Conservation (phyloP, 2,329 filamentous ascomycete species). For the Venturia aucupariae region DNA sequence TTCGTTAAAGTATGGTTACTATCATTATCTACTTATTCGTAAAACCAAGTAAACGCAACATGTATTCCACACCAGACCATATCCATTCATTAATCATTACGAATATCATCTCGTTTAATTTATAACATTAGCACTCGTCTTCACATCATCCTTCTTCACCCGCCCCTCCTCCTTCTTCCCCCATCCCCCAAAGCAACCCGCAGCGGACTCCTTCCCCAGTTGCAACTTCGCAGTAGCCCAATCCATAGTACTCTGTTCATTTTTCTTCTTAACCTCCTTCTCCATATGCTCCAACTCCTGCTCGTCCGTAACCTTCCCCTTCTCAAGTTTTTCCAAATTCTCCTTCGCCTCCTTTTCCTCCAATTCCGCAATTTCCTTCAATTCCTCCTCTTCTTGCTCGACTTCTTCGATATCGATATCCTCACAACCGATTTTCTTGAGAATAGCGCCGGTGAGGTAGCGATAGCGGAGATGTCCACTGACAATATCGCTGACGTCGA, state of each 20-base stretch:
- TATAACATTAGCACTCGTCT: not conserved
- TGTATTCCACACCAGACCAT: too few relatives aligned
- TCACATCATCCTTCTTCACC: conserved; percentile 5
- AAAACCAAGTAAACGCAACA: too few relatives aligned
- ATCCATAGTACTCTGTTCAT: conserved; percentile 34
- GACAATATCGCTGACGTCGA: conserved; percentile 43
- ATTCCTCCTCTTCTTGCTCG: conserved; percentile 34
- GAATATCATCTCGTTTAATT: too few relatives aligned
- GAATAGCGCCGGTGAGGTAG: conserved; percentile 41
- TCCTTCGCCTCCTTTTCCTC: conserved; percentile 31
- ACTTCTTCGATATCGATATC: conserved; percentile 41
- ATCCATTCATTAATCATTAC: not conserved
- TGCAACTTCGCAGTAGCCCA: conserved; percentile 35
- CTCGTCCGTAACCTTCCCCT: conserved; percentile 19
- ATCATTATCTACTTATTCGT: too few relatives aligned
- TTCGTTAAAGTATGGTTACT: too few relatives aligned
- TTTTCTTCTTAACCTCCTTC: conserved; percentile 35
- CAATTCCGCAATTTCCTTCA: conserved; percentile 24
- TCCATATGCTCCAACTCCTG: conserved; percentile 26
- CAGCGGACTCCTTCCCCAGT: not conserved
- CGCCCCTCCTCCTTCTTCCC: not conserved
- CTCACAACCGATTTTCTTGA: conserved; percentile 44
- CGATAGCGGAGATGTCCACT: conserved; percentile 54
- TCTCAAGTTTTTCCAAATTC: conserved; percentile 16
- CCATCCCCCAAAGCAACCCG: not conserved